These are phyloP conservation scores for Podospora didyma DNA, from an alignment of 495 filamentous ascomycete species.

Conservation along the genomic window DNA sequence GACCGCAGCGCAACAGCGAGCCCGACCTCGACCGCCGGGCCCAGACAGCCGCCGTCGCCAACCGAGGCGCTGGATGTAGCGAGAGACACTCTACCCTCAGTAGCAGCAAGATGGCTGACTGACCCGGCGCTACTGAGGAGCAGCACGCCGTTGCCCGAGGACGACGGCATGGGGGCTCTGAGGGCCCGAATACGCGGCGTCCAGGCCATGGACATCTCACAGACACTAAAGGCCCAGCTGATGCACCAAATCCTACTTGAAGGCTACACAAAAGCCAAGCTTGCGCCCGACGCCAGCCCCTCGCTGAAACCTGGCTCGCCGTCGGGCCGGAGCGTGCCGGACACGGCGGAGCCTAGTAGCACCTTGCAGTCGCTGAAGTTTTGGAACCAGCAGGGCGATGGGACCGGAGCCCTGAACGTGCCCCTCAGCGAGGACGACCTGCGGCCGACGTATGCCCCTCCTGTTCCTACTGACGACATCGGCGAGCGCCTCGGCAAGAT, in stretches of 20 bases:
- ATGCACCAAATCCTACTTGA: slow-evolving; percentile 83
- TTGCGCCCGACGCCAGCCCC: slow-evolving; percentile 20
- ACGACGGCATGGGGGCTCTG: slow-evolving; percentile 84
- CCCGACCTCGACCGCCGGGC: background rate
- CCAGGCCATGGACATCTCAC: slow-evolving; percentile 58
- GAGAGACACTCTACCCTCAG: background rate
- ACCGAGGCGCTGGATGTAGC: background rate
- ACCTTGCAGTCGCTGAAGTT: slow-evolving; percentile 35
- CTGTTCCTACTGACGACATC: slow-evolving; percentile 12
- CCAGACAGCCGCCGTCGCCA: background rate
- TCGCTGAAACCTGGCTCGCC: slow-evolving; percentile 23
- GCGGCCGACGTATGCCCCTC: slow-evolving; percentile 61
- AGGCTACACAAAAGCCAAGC: slow-evolving; percentile 53
- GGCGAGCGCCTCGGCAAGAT: slow-evolving; percentile 25
- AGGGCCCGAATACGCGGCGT: slow-evolving; percentile 76
- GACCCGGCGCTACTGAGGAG: background rate
- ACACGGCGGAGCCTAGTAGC: slow-evolving; percentile 19
- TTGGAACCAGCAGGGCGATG: slow-evolving; percentile 34
- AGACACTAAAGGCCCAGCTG: slow-evolving; percentile 71
- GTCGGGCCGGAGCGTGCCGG: slow-evolving; percentile 20
- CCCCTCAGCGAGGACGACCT: slow-evolving; percentile 68
- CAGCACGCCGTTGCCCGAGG: slow-evolving; percentile 60
- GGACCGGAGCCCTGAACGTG: slow-evolving; percentile 45
- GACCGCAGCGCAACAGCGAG: background rate
- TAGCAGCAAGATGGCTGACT: slow-evolving; percentile 6